A percentile compares a stretch with the other conserved stretches of the same genome.
phyloP scores from a whole-genome alignment of 306 rosid species.

The Citrullus mucosospermus region DNA sequence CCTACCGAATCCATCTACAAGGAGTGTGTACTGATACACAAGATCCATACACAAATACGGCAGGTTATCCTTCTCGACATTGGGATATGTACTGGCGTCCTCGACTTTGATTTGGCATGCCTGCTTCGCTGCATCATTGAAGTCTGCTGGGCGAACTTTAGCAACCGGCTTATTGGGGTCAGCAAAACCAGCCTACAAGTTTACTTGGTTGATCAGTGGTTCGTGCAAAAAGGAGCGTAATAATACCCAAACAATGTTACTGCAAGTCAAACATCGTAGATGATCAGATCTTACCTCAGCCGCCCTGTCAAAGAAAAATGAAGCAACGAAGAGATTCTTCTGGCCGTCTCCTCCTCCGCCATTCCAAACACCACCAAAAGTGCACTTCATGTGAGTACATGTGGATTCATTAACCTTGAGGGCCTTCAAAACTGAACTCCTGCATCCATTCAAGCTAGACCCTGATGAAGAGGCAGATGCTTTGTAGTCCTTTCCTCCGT shows the following conservation, averaged over 20 bases:
- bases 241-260: background rate
- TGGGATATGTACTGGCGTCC: slow-evolving; percentile 46
- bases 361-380: slow-evolving; percentile 94
- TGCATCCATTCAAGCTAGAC: slow-evolving; percentile 65
- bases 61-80: slow-evolving; percentile 52
- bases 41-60: slow-evolving; percentile 99
- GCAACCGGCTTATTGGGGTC: slow-evolving; percentile 51
- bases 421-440: slow-evolving; percentile 46
- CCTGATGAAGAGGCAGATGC: slow-evolving; percentile 58
- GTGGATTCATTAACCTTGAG: slow-evolving; percentile 62
- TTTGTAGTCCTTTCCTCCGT: slow-evolving; percentile 58
- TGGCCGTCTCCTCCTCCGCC: slow-evolving; percentile 99
- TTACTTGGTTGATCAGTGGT: background rate
- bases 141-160: slow-evolving; percentile 47
- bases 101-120: slow-evolving; percentile 71
- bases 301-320: slow-evolving; percentile 98
- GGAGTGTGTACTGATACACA: slow-evolving; percentile 67
- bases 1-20: slow-evolving; percentile 91
- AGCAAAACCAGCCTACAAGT: slow-evolving; percentile 75
- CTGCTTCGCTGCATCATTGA: slow-evolving; percentile 79
- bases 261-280: background rate
- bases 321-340: slow-evolving; percentile 81
- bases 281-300: slow-evolving; percentile 51
- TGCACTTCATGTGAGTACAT: slow-evolving; percentile 88
- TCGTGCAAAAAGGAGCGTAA: background rate